Evolutionary conservation across 441 rosid genomes (phyloP), one percentile per base, ranked within the genome.

Genomic region (Macaranga tanarius): DNA sequence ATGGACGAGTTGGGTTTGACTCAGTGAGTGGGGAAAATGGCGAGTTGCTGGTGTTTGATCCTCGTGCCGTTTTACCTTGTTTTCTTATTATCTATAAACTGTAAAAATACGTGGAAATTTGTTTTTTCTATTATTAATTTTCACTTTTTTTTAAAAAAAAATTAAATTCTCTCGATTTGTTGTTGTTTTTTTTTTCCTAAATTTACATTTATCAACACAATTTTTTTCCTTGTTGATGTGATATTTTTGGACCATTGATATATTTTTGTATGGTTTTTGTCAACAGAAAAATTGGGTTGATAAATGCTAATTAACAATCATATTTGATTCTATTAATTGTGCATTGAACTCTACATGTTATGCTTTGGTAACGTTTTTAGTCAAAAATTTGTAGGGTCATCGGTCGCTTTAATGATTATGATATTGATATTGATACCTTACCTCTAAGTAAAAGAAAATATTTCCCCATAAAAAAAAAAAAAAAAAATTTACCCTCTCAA

Each of bases 41-140:
- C 81, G 96, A 95, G 92, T 77, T 92, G 78, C 82, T 90, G 16
- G 98, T 95, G 73, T 91, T 92, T 54, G 97, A 95, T 74, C 78
- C 88, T 13, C 92, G 95, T 70, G 97, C 97, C 1, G 92, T 92
- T 70, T 79, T 92, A 76, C 97, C 98, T 61, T 95, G 99, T 80
- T 95, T 95, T 77, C 95, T 92, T 65, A 87, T 95, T 48, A 88
- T 91, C 85, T 95, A 95, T 74, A 89, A 85, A 66, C 68, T 92
- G 95, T 95, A 89, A 90, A 83, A 84, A 81, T 67, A 69, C 45
- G 11, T 19, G 47, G 12, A 76, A 59, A 60, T 55, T 55, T 59
- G n/a, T 54, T 69, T 22, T 59, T 51, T 0, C 42, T 28, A 34
- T 51, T 48, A 12, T 63, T 64, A 38, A 45, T 74, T 67, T 56